phyloP scores from a whole-genome alignment of 495 filamentous ascomycete species.

The Penicillium cosmopolitanum region DNA sequence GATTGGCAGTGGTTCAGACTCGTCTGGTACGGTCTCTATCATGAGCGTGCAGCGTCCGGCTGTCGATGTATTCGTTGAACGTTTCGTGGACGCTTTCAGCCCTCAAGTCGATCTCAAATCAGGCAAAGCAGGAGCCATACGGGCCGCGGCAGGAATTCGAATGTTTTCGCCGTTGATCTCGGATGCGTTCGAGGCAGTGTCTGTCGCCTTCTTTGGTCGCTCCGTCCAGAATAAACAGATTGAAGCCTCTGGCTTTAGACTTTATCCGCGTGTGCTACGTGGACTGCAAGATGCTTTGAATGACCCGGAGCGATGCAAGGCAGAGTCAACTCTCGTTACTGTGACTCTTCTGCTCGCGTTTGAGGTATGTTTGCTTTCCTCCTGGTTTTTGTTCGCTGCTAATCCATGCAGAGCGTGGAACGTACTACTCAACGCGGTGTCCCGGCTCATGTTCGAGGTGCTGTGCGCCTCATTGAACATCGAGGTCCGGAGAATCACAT shows the following conservation, averaged over 20 bases:
- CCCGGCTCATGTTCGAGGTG: constrained; percentile 45
- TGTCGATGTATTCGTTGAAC: constrained; percentile 47
- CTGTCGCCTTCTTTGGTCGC: constrained; percentile 47
- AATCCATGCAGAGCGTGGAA: constrained; percentile 41
- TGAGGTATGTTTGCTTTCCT: constrained; percentile 29
- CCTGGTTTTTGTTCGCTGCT: constrained; percentile 11
- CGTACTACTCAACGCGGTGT: constrained; percentile 42
- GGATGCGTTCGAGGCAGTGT: constrained; percentile 47
- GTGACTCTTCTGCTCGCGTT: constrained; percentile 50
- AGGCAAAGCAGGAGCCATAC: constrained; percentile 45
- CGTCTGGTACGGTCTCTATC: constrained; percentile 29
- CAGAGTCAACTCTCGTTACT: constrained; percentile 49
- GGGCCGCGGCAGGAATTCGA: constrained; percentile 46
- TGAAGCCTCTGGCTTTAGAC: constrained; percentile 41
- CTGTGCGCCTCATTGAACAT: constrained; percentile 48
- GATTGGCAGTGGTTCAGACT: constrained; percentile 27
- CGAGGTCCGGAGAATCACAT: constrained; percentile 51
- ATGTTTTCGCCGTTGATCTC: constrained; percentile 49
- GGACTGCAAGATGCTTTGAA: constrained; percentile 44
- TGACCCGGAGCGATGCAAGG: constrained; percentile 45
- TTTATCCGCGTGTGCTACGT: constrained; percentile 46
- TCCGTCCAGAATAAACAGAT: constrained; percentile 42
- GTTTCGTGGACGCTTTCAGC: constrained; percentile 51
- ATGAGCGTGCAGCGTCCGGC: constrained; percentile 33
- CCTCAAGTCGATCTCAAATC: constrained; percentile 45